Evolutionary conservation across 1,284 basidiomycete genomes (phyloP), one percentile per base, ranked within the genome.

Genomic region (Peniophora sp.): DNA sequence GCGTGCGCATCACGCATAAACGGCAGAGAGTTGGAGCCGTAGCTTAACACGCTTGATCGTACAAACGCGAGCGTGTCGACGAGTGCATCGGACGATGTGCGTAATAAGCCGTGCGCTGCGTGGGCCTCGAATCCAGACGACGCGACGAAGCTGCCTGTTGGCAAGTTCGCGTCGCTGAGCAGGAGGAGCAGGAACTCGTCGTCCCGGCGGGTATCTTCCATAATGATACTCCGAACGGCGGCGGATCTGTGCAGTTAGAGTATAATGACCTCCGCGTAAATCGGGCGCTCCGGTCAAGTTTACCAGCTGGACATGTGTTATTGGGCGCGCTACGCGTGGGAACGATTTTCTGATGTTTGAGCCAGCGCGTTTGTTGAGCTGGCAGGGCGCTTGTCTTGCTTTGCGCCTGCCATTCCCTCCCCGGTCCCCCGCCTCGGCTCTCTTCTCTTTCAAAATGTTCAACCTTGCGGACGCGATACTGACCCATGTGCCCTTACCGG

Each of bases 71-170:
- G 62, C 3, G 78, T 74, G 12, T 64, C 60, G 17, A 56, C 45
- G 10, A 68, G 58, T 19, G 75, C 67, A 10, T 68, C 52, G 51
- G 60, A 56, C 36, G 58, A 57, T 17, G 65, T 49, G 16, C 69
- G 55, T 12, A 66, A 61, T 35, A 83, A 68, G 0, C 93, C 95
- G 65, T 99, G 96, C 36, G 89, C 85, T 32, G 81, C 69, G 63
- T 85, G 95, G 0, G 92, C 92, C 63, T 99, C 96, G 50, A 98
- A 78, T 1, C 96, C 96, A 1, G 92, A 83, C 0, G 94, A 95
- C 0, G 93, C 90, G 49, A 96, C 89, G 61, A 96, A 96, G 0
- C 92, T 85, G 27, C 92, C 92, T 6, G 88, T 89, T 1, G 92
- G 93, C 1, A 93, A 78, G 62, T 90, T 92, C 53, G 85, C 83